Evolutionary conservation across 257 asterid species (phyloP).

Genomic region (Knoxia roxburghii): DNA sequence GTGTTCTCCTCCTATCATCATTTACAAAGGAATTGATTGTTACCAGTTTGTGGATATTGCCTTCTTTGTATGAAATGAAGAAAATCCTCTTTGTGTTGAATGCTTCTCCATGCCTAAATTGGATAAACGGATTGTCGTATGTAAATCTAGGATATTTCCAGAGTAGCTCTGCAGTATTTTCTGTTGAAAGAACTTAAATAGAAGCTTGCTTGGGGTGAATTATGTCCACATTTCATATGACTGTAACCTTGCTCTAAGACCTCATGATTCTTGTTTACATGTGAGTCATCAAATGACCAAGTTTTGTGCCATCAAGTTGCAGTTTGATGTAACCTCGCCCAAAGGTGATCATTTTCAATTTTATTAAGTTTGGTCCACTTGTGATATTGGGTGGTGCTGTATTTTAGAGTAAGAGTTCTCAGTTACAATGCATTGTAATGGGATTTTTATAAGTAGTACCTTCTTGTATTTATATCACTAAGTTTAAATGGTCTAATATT

Average conservation of each 20-base stretch:
- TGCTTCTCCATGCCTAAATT: background rate
- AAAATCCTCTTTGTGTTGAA: background rate
- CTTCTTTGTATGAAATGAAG: background rate
- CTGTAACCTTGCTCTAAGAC: too few species aligned
- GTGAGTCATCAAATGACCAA: background rate
- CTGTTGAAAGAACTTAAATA: background rate
- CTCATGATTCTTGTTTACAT: background rate
- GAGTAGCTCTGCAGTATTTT: background rate
- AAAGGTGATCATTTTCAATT: background rate
- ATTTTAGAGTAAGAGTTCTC: too few species aligned
- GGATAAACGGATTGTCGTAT: too few species aligned
- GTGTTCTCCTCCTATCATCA: background rate
- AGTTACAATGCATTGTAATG: background rate
- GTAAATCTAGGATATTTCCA: too few species aligned
- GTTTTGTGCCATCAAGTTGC: background rate
- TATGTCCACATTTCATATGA: background rate
- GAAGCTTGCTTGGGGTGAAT: background rate
- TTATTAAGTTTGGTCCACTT: background rate
- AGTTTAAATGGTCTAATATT: background rate
- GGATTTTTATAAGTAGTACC: background rate
- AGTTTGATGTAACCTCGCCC: background rate
- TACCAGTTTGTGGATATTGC: background rate
- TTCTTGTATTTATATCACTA: background rate
- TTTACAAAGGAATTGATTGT: background rate
- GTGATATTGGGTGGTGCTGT: background rate